These are phyloP conservation scores for Chenopodium formosanum DNA, from an alignment of 148 eudicot genomes.

Conservation along the genomic window DNA sequence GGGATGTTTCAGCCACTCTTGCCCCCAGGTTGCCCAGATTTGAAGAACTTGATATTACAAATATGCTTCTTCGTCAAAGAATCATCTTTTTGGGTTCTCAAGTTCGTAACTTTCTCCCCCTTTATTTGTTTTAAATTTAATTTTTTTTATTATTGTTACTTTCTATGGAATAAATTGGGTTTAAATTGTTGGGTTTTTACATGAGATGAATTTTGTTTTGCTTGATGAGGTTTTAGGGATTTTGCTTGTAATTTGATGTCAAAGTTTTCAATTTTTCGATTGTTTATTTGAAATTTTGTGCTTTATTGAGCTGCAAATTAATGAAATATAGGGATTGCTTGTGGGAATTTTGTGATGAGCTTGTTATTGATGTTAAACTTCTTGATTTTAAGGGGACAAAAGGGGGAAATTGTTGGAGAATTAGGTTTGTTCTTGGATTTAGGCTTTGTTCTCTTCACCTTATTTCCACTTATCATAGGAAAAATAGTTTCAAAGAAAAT, in stretches of 20 bases:
- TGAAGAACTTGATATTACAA: slow-evolving; percentile 86
- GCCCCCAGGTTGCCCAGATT: slow-evolving; percentile 67
- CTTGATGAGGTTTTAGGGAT: background rate
- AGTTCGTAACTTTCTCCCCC: slow-evolving; percentile 34
- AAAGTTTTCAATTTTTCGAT: background rate
- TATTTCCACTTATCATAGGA: too few relatives aligned
- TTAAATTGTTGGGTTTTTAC: background rate
- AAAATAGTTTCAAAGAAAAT: too few relatives aligned
- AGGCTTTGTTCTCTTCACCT: too few relatives aligned
- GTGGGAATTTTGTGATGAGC: background rate
- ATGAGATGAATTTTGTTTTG: background rate
- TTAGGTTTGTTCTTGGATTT: background rate
- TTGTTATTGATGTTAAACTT: background rate
- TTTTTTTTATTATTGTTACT: background rate
- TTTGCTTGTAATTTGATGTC: background rate
- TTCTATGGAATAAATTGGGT: background rate
- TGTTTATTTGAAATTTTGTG: background rate
- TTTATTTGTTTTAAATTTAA: background rate
- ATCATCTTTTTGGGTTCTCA: slow-evolving; percentile 83
- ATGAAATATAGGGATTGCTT: background rate
- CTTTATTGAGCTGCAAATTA: background rate
- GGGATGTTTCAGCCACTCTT: slow-evolving; percentile 48
- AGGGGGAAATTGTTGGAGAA: background rate
- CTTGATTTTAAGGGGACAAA: background rate
- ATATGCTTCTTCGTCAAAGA: slow-evolving; percentile 93